Percentiles rank a stretch among this genome's conserved stretches.
Conservation (phyloP, 1,139 yeast species). For the Trichomonascaceae sp. region DNA sequence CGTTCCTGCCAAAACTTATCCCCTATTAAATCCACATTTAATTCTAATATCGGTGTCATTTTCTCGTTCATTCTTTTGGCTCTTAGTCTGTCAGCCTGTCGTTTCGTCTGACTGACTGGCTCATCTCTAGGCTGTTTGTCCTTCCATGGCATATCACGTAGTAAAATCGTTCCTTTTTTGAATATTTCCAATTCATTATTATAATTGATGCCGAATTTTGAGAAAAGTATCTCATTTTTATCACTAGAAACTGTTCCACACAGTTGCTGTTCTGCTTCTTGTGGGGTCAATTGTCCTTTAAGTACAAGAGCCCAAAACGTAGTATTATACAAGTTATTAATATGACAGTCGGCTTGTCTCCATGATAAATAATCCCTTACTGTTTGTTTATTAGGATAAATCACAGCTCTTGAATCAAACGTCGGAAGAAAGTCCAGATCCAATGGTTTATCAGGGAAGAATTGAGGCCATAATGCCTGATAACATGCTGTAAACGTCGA, state of each 20-base stretch:
- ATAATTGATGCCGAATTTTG: constrained; percentile 76
- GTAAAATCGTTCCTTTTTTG: constrained; percentile 76
- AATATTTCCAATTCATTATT: constrained; percentile 84
- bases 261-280: constrained; percentile 69
- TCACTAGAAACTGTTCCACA: constrained; percentile 76
- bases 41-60: constrained; percentile 36
- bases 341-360: constrained; percentile 98
- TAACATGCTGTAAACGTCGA: constrained; percentile 78
- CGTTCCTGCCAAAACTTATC: constrained; percentile 27
- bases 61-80: constrained; percentile 42
- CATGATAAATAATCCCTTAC: constrained; percentile 83
- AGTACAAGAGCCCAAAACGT: constrained; percentile 82
- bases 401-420: constrained; percentile 86
- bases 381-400: constrained; percentile 59
- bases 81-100: constrained; percentile 47
- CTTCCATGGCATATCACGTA: constrained; percentile 40
- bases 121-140: constrained; percentile 1
- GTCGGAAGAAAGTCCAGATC: constrained; percentile 55
- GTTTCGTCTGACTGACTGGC: constrained; percentile 17
- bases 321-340: constrained; percentile 88
- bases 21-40: constrained; percentile 38
- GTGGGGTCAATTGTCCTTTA: constrained; percentile 63
- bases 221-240: constrained; percentile 79
- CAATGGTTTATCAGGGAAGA: constrained; percentile 45
- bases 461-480: constrained; percentile 55